These are phyloP conservation scores for Tylopilus plumbeoviolaceoides DNA, from an alignment of 768 basidiomycete genomes.

Conservation along the genomic window DNA sequence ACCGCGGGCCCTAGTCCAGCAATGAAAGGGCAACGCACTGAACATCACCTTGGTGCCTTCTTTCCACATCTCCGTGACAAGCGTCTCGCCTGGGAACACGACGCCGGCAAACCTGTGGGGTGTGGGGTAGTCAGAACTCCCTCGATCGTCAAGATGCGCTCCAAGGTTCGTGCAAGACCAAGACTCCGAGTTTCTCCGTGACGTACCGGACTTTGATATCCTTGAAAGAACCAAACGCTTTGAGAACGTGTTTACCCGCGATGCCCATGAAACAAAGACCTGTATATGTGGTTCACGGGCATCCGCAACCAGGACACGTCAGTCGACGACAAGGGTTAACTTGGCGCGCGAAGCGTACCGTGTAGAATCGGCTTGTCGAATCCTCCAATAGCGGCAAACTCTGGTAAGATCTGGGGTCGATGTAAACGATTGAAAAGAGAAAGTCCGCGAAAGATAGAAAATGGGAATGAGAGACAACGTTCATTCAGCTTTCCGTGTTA, in stretches of 20 bases:
- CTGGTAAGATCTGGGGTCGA: slow-evolving; percentile 69
- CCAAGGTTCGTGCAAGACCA: not conserved
- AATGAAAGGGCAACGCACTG: slow-evolving; percentile 47
- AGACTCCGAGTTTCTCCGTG: not conserved
- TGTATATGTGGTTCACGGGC: slow-evolving; percentile 9
- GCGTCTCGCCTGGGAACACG: slow-evolving; percentile 93
- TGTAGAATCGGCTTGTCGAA: slow-evolving; percentile 89
- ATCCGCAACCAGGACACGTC: not conserved
- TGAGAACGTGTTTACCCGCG: slow-evolving; percentile 86
- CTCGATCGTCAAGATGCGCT: not conserved
- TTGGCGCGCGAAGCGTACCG: slow-evolving; percentile 32
- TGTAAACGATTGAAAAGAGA: slow-evolving; percentile 1
- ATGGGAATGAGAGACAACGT: not conserved
- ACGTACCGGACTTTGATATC: slow-evolving; percentile 93
- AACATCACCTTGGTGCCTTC: slow-evolving; percentile 90
- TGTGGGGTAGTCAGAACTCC: not conserved
- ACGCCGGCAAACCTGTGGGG: slow-evolving; percentile 72
- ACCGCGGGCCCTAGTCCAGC: not conserved
- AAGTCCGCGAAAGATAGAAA: not conserved
- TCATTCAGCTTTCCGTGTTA: slow-evolving; percentile 4
- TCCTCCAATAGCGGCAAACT: slow-evolving; percentile 93
- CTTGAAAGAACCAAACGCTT: slow-evolving; percentile 78
- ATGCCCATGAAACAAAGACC: slow-evolving; percentile 92
- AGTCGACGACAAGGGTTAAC: not conserved
- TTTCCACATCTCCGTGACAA: slow-evolving; percentile 98